Base-by-base conservation (phyloP, 2,329 filamentous ascomycete species). In the Alternaria longipes region DNA sequence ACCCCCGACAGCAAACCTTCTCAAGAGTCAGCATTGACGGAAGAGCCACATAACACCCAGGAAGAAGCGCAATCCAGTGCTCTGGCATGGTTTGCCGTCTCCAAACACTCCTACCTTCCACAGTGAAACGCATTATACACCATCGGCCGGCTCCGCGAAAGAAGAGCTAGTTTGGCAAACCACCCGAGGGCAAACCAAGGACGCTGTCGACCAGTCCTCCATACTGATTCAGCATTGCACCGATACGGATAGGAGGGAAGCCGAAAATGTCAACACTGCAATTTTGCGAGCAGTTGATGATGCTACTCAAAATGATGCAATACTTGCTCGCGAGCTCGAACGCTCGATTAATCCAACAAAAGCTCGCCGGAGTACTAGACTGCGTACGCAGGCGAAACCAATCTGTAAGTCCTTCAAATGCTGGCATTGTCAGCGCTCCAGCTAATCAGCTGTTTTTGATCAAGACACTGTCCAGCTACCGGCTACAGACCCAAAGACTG, bases 41-140 rank as follows among this genome's bases (percentile, higher is more conserved):
- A 32, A 9, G 34, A 30, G 16, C 53, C 62, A 6, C 32, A 12
- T 3, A 65, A 65, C 59, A 3, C 64, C 66, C 1, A 41, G 12
- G 1, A 34, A 20, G 40, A 46, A 49, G 22, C 54, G 44, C 8
- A 8, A 26, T 1, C n/a, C 22, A 11, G 8, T 20, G 4, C 34
- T 46, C 14, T 66, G 59, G 57, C 58, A 65, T 14, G 65, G 65
- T 0, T 16, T 69, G 2, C 58, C 44, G 0, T 69, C 67, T 0
- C 67, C 67, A 0, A 18, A 59, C 2, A 69, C 63, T 2, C 59
- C 61, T 2, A 40, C 5, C 18, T 46, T 36, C 5, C 6, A 1
- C 14, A 22, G n/a, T 14, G 18, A n/a, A 5, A 20, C n/a, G 16
- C 26, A 24, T 1, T 9, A 30, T 16, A n/a, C 24, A 6, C 38